A percentile compares a stretch with the other conserved stretches of the same genome.
These are phyloP conservation scores for Marasmius sp. DNA, from an alignment of 1,284 basidiomycete genomes.

Conservation along the genomic window DNA sequence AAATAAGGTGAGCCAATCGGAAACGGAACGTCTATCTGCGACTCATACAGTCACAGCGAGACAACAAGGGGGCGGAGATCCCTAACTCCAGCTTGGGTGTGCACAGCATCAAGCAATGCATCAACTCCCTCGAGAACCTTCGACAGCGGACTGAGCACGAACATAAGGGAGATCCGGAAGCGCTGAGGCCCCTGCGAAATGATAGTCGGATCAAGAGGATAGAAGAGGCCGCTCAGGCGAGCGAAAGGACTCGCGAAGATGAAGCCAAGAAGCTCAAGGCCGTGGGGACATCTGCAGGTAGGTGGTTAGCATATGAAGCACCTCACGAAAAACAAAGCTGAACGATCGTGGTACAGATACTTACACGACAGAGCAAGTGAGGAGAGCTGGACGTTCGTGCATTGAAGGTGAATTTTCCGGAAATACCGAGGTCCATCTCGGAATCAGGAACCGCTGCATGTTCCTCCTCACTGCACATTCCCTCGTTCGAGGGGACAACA, in stretches of 20 bases:
- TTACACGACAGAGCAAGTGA: slow-evolving; percentile 1
- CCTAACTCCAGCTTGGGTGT: neutral
- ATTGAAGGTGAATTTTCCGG: neutral
- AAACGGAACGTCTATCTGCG: too few species aligned
- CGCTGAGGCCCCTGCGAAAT: neutral
- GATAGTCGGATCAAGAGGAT: slow-evolving; percentile 1
- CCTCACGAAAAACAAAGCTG: neutral
- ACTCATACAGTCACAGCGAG: neutral
- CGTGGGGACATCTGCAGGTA: neutral
- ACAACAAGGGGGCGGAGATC: neutral
- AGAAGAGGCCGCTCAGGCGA: neutral
- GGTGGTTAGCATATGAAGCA: neutral
- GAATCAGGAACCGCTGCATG: slow-evolving; percentile 24
- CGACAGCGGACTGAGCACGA: neutral
- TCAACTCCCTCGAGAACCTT: slow-evolving; percentile 4
- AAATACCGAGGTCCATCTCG: neutral
- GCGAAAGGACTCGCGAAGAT: neutral
- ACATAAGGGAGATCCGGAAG: neutral
- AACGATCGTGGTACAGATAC: neutral
- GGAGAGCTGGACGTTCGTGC: neutral
- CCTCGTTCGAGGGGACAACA: slow-evolving; percentile 25
- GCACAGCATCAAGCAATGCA: neutral
- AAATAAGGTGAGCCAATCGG: neutral
- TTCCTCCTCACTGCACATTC: slow-evolving; percentile 15
- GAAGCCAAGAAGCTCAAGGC: slow-evolving; percentile 4